Evolutionary conservation across 371 early-diverging fungal genomes (phyloP), one percentile per base, ranked within the genome.

Genomic region (Apophysomyces variabilis): DNA sequence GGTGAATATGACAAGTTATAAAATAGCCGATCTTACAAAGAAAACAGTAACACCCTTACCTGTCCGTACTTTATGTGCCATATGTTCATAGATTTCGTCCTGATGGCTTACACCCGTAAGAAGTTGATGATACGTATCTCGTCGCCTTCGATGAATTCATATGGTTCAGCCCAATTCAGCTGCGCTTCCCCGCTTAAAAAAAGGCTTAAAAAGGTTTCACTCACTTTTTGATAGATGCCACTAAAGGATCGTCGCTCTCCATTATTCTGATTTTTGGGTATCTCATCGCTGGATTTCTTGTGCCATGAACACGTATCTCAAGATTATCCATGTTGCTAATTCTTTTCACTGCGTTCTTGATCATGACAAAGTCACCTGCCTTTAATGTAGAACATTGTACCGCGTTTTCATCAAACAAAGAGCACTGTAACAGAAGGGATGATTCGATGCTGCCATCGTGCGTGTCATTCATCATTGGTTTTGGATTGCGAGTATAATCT

Each of bases 381-480:
- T 66, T 44, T 12, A 70, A 13, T 5, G 66, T 45, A 12, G 66
- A 64, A 14, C 66, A 65, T 5, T 60, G 38, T 1, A 39, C 35
- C 5, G 65, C 61, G 37, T 72, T 58, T 39, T 70, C 59, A 35
- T 77, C 75, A 62, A 66, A 77, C 16, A 77, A 61, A 0, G 74
- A 66, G 14, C 71, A 65, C 50, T 61, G 65, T 2, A 76, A 38
- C 12, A 70, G 35, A 4, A 70, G 14, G 6, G 64, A 46, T 3
- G 45, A 44, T 7, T 58, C 41, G n/a, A 68, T 57, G 0, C 64
- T 57, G 1, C 57, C 36, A 0, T 57, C 65, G 12, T n/a, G 43
- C 7, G 43, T 37, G 9, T 50, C 46, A 6, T 50, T 43, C 4
- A 7, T 14, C 35, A 57, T 57, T 1, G 71, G 67, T 3, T 57